Percentiles rank a stretch among this genome's conserved stretches.
Conservation (phyloP, 208 protist genomes). For the Acanthamoeba triangularis region DNA sequence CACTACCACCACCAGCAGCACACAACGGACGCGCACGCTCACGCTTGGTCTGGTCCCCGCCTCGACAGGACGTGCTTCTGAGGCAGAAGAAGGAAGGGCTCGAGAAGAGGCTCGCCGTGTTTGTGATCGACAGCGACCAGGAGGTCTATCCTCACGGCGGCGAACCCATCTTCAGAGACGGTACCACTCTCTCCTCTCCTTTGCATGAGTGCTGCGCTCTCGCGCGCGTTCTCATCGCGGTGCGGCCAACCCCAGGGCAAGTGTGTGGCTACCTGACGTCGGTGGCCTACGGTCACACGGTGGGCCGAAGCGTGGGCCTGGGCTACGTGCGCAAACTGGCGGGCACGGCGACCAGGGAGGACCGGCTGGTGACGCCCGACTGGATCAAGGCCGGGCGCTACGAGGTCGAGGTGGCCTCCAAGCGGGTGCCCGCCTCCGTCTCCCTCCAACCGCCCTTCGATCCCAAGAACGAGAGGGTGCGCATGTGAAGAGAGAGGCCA, state of each 20-base stretch:
- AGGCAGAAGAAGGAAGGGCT: not conserved
- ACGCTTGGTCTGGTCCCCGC: no score
- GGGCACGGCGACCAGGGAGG: not conserved
- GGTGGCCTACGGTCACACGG: not conserved
- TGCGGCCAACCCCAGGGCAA: not conserved
- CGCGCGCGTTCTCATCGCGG: no score
- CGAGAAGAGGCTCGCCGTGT: not conserved
- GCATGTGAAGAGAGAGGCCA: not conserved
- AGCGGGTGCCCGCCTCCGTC: not conserved
- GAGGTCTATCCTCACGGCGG: not conserved
- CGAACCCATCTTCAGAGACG: constrained; percentile 1
- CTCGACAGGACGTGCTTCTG: not conserved
- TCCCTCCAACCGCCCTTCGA: not conserved
- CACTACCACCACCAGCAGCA: not conserved
- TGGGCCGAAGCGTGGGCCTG: not conserved
- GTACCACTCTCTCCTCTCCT: not conserved
- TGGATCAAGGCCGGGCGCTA: constrained; percentile 2
- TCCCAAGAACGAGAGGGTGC: constrained; percentile 12
- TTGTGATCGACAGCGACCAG: not conserved
- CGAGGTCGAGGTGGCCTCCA: constrained; percentile 5
- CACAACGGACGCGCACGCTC: no score
- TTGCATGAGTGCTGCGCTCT: no score
- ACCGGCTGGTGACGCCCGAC: not conserved
- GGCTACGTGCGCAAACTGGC: constrained; percentile 4
- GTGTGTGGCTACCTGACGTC: constrained; percentile 16